Conservation (phyloP, 2,329 filamentous ascomycete genomes). For the Gaeumannomyces sp. region DNA sequence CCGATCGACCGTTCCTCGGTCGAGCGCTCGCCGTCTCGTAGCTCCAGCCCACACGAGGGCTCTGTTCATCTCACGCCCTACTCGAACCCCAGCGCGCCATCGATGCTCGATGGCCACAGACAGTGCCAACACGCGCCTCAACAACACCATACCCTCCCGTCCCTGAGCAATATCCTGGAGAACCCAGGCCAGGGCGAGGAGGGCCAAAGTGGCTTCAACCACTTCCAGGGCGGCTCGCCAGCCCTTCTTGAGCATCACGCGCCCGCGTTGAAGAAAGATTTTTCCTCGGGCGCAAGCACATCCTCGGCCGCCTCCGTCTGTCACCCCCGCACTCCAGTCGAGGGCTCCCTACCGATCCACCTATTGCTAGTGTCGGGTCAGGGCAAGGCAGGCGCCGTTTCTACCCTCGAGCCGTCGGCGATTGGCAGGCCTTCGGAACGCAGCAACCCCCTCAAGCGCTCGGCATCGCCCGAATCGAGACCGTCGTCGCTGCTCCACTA, state of each 20-base stretch:
- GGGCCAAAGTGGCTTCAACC: background rate
- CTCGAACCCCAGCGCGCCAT: background rate
- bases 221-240: background rate
- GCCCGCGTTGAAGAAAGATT: constrained; percentile 35
- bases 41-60: constrained; percentile 18
- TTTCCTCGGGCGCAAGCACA: constrained; percentile 37
- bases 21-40: constrained; percentile 24
- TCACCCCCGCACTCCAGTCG: constrained; percentile 39
- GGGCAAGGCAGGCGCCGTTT: background rate
- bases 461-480: constrained; percentile 15
- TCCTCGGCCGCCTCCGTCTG: constrained; percentile 33
- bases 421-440: background rate
- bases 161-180: constrained; percentile 8
- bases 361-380: constrained; percentile 31
- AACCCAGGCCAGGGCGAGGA: background rate
- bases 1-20: constrained; percentile 21
- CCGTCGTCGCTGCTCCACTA: constrained; percentile 7
- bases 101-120: constrained; percentile 16
- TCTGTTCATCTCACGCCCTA: constrained; percentile 9
- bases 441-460: constrained; percentile 8
- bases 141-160: constrained; percentile 3
- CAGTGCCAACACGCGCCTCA: constrained; percentile 6
- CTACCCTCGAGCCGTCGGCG: background rate
- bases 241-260: constrained; percentile 13
- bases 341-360: constrained; percentile 48